Conservation (phyloP, 129 eudicot species). For the Arctium lappa region DNA sequence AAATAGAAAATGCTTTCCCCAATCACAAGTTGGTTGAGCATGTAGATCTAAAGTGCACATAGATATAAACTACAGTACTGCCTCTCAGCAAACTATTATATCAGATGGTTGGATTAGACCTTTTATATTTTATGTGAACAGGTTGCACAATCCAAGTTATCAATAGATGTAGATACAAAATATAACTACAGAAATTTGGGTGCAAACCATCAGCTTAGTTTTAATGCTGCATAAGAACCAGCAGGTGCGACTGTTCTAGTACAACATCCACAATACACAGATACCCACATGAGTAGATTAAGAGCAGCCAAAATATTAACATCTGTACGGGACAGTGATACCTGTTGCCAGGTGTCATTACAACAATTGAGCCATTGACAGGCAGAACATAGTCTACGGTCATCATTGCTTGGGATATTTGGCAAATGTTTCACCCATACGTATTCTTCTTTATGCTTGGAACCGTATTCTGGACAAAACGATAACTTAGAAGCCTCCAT, state of each 20-base stretch:
- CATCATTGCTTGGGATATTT: slow-evolving; percentile 47
- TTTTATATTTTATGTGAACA: neutral
- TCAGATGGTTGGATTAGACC: neutral
- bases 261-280: neutral
- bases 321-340: slow-evolving; percentile 11
- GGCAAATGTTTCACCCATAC: slow-evolving; percentile 86
- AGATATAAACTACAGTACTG: neutral
- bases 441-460: slow-evolving; percentile 92
- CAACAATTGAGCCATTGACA: slow-evolving; percentile 81
- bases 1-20: neutral
- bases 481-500: slow-evolving; percentile 91
- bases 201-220: neutral
- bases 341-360: slow-evolving; percentile 99
- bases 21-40: neutral
- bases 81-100: neutral
- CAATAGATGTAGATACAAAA: neutral
- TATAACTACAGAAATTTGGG: neutral
- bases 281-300: neutral
- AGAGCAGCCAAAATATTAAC: slow-evolving; percentile 1
- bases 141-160: neutral
- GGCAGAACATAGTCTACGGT: slow-evolving; percentile 52
- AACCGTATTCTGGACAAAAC: slow-evolving; percentile 91
- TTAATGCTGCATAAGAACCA: neutral
- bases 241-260: neutral
- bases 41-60: neutral